Evolutionary conservation across 805 yeast species (phyloP), one percentile per base, ranked within the genome.

Genomic region (Ogataea nakhonphanomensis): DNA sequence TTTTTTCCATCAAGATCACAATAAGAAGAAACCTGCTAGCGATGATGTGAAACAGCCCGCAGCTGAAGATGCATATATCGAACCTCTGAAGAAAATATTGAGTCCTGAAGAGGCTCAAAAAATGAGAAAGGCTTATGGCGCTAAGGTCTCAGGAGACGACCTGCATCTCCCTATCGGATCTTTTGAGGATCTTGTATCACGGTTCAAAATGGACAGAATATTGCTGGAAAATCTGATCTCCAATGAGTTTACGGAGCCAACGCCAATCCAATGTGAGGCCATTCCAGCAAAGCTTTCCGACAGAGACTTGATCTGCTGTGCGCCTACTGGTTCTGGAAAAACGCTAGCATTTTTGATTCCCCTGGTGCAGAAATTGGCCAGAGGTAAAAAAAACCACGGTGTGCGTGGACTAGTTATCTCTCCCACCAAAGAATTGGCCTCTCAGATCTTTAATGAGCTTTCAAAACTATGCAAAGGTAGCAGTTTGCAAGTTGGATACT

Each of bases 321-420:
- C 98, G 0, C 98, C 98, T 33, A 93, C 99, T 1, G 99, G 99
- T 53, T 88, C 97, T 4, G 99, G 99, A 70, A 93, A 93, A 60
- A 93, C 99, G 0, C 69, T 93, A 35, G 95, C 97, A 23, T 93
- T 84, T 58, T 66, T 86, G 41, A 76, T 89, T 12, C 99, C 99
- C 4, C 53, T 91, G 52, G 63, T 93, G 14, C 93, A 86, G 51
- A 55, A 62, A 33, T 33, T 69, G 12, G 43, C 54, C 22, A 33
- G 40, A 10, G 44, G 43, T 15, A 46, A 46, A 25, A 64, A 67
- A 35, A 61, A 64, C 41, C 61, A 67, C 43, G 85, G 84, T 1
- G 68, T 86, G 8, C 71, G 84, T 50, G 95, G 95, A 0, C 65
- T 93, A 37, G 77, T 93, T 7, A 76, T 93, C 8, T 81, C 97